Base-by-base conservation (phyloP, 2,329 filamentous ascomycete species). In the Cercospora nicotianae region DNA sequence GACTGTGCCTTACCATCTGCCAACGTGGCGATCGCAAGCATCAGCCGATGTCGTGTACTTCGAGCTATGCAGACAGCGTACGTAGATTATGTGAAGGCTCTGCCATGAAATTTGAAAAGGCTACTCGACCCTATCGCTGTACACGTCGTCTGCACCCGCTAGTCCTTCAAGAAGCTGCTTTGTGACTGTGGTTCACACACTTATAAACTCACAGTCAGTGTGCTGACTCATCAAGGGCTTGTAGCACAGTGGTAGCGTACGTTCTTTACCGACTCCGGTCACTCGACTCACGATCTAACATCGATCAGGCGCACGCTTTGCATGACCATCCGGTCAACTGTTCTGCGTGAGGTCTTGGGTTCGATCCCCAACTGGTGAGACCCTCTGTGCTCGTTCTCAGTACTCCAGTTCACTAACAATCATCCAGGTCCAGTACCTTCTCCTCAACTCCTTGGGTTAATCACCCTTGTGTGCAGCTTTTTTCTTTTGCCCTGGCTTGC, bases 181-280 rank as follows among this genome's bases (percentile, higher is more conserved):
- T 10, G 16, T 20, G 12, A 18, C 12, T 13, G n/a, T 9, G n/a
- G n/a, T n/a, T n/a, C n/a, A n/a, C n/a, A n/a, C n/a, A n/a, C n/a
- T n/a, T n/a, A n/a, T n/a, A n/a, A n/a, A n/a, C n/a, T n/a, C n/a
- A n/a, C n/a, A n/a, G n/a, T n/a, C n/a, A n/a, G n/a, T n/a, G n/a
- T n/a, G 30, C 51, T 64, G 28, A 58, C 51, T 58, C 55, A 65
- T 60, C 53, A 57, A 58, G 63, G 63, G 63, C 63, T 33, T 60
- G 36, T 65, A 51, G 63, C 58, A 51, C 63, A 65, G 63, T 65
- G 63, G 63, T 65, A 65, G 63, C 63, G 58, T 64, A 63, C 6
- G 48, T 55, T 55, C 6, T 9, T 18, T 3, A 13, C 16, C 12
- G 20, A 16, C 7, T 28, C 23, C 48, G 13, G 2, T 23, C 3